Conservation (phyloP, 345 rosid species). For the Gossypium rotundifolium region DNA sequence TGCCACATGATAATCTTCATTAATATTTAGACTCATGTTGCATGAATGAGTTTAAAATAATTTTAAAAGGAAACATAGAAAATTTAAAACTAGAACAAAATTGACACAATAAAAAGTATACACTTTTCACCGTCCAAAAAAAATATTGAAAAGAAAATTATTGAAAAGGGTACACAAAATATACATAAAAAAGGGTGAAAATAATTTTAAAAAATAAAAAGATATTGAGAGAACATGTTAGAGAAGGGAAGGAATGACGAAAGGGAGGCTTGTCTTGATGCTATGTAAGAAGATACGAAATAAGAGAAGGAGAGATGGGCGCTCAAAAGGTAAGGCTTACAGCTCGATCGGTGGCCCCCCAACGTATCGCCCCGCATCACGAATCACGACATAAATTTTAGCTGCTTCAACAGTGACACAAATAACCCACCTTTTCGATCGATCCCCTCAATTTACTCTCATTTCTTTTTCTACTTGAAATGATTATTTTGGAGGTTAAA, state of each 20-base stretch:
- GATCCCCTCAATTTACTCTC: background rate
- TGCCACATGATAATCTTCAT: no score
- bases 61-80: no score
- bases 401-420: conserved; percentile 9
- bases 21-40: no score
- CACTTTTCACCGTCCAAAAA: background rate
- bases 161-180: background rate
- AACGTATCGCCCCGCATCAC: conserved; percentile 1
- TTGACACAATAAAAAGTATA: background rate
- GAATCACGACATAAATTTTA: conserved; percentile 13
- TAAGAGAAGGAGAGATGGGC: conserved; percentile 26
- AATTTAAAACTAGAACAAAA: background rate
- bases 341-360: conserved; percentile 14
- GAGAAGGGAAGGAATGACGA: conserved; percentile 9
- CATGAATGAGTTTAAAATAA: no score
- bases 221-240: background rate
- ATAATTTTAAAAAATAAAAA: background rate
- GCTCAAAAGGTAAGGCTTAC: conserved; percentile 11
- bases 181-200: background rate
- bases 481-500: background rate
- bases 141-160: background rate
- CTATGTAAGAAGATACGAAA: conserved; percentile 21
- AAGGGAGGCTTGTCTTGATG: conserved; percentile 17
- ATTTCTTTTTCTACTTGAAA: background rate
- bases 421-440: background rate